These are phyloP conservation scores for Euphorbia tirucalli DNA, from an alignment of 345 rosid genomes.

Conservation along the genomic window DNA sequence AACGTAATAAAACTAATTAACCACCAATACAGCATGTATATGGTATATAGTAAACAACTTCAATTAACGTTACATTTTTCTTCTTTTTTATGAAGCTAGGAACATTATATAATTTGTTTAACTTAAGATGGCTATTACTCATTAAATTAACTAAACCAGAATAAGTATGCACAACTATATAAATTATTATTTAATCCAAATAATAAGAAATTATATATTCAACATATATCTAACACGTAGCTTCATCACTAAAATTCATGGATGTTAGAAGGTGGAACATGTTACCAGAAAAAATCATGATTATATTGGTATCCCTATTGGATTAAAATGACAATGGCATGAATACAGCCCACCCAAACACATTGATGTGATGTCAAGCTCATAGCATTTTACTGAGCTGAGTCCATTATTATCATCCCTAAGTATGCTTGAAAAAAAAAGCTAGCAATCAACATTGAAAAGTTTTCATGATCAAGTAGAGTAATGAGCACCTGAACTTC, in stretches of 20 bases:
- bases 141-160: background rate
- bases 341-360: background rate
- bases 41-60: too few species aligned
- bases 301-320: background rate
- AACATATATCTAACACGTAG: background rate
- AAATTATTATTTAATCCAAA: too few species aligned
- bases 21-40: too few species aligned
- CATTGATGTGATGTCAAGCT: background rate
- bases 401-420: background rate
- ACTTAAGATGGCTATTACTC: background rate
- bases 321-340: background rate
- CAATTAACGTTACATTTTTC: too few species aligned
- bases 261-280: background rate
- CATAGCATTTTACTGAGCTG: background rate
- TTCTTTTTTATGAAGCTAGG: too few species aligned
- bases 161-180: too few species aligned
- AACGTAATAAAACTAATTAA: too few species aligned
- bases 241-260: background rate
- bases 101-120: background rate
- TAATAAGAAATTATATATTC: too few species aligned
- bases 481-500: slow-evolving; percentile 69
- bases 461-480: slow-evolving; percentile 7
- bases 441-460: background rate
- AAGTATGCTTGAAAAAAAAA: background rate
- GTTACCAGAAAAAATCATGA: background rate